These are phyloP conservation scores for Microdochium bolleyi DNA, from an alignment of 2,329 filamentous ascomycete genomes.

Conservation along the genomic window DNA sequence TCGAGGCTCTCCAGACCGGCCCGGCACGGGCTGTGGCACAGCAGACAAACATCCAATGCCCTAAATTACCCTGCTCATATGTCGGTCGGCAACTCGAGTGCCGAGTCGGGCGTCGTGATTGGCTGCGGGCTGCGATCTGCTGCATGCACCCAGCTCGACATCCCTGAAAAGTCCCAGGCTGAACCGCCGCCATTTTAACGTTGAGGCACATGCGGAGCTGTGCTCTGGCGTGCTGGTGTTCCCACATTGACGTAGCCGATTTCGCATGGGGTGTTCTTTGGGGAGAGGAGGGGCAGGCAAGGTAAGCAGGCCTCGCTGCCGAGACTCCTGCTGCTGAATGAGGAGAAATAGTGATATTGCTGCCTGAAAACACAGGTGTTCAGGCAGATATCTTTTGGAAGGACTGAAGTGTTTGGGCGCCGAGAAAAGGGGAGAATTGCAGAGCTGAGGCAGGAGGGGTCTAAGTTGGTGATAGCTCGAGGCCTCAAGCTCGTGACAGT, in stretches of 20 bases:
- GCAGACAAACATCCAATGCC: not conserved
- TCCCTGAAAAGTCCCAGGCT: no score
- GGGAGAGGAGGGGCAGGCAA: not conserved
- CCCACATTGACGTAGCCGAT: not conserved
- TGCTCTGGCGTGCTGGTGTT: not conserved
- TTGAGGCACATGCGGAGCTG: no score
- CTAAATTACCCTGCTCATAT: not conserved
- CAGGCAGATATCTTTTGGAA: not conserved
- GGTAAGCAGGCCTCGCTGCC: no score
- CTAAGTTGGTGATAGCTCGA: not conserved
- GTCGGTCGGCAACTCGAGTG: not conserved
- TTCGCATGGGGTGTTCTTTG: not conserved
- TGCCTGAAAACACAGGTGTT: not conserved
- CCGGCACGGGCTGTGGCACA: not conserved
- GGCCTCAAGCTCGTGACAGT: not conserved
- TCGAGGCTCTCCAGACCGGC: no score
- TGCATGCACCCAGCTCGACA: not conserved
- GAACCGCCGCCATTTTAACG: no score
- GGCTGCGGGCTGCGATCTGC: not conserved
- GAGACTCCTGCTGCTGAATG: no score
- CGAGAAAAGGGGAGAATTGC: not conserved
- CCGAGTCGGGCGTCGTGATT: not conserved
- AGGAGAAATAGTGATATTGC: no score
- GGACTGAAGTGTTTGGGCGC: not conserved
- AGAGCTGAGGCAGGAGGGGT: not conserved